Evolutionary conservation across 2,329 filamentous ascomycete genomes (phyloP).

Genomic region (Pyrenophora graminea): DNA sequence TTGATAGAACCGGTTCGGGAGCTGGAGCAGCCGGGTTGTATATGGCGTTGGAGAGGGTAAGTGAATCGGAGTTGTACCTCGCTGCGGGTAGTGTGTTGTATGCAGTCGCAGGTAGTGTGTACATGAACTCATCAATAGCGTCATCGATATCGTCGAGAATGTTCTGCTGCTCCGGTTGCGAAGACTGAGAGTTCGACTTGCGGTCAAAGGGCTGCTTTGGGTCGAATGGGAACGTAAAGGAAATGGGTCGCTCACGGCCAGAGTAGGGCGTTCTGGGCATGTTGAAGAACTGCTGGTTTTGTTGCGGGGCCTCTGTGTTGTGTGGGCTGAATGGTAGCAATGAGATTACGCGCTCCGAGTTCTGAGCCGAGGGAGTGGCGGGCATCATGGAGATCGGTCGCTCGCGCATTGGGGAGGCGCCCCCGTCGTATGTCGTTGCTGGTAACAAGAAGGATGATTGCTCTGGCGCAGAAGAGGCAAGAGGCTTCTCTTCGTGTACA

Average conservation of each 20-base stretch:
- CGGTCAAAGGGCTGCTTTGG: constrained; percentile 21
- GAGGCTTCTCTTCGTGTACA: constrained; percentile 12
- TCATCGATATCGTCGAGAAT: constrained; percentile 31
- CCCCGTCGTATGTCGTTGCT: constrained; percentile 28
- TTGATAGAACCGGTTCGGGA: constrained; percentile 6
- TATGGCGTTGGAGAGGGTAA: constrained; percentile 11
- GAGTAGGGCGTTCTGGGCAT: constrained; percentile 17
- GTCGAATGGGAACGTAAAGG: constrained; percentile 21
- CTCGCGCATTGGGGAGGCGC: constrained; percentile 11
- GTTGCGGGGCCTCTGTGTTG: not conserved
- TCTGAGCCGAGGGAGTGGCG: constrained; percentile 1
- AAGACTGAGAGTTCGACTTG: constrained; percentile 11
- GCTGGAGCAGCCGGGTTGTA: constrained; percentile 8
- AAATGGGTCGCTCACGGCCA: constrained; percentile 20
- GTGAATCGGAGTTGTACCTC: constrained; percentile 13
- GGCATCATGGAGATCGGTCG: constrained; percentile 20
- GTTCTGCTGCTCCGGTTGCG: constrained; percentile 16
- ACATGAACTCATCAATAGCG: constrained; percentile 32
- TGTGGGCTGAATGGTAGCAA: constrained; percentile 11
- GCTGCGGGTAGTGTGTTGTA: constrained; percentile 20
- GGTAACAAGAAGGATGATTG: constrained; percentile 24
- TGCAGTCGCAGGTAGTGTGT: constrained; percentile 19
- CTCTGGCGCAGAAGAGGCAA: constrained; percentile 19
- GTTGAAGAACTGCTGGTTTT: not conserved
- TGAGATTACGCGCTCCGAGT: constrained; percentile 9